A percentile compares a stretch with the other conserved stretches of the same genome.
Evolutionary conservation across 2,329 filamentous ascomycete genomes (phyloP).

Genomic region (Xylariales sp.): DNA sequence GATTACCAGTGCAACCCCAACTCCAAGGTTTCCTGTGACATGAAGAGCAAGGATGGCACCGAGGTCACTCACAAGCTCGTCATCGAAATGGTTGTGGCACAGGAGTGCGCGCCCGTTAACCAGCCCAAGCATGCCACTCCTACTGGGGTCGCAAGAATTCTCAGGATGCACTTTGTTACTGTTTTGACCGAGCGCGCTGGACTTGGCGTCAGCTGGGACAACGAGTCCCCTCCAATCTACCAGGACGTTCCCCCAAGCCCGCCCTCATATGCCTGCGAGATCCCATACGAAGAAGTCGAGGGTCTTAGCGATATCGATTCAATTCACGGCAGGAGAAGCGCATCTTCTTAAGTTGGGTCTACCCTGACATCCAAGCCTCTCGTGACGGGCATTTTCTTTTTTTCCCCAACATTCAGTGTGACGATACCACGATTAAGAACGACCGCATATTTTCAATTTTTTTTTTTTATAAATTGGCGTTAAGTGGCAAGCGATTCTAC

Average conservation of each 20-base stretch:
- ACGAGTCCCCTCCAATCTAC: slow-evolving; percentile 91
- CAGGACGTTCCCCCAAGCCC: slow-evolving; percentile 87
- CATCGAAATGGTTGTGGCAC: slow-evolving; percentile 89
- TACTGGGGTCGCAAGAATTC: slow-evolving; percentile 83
- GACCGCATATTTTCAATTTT: no score
- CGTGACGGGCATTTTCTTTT: no score
- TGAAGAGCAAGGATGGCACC: slow-evolving; percentile 69
- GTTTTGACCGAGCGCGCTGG: slow-evolving; percentile 78
- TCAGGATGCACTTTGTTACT: slow-evolving; percentile 87
- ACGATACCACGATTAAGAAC: no score
- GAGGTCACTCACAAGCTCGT: slow-evolving; percentile 81
- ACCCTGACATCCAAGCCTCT: no score
- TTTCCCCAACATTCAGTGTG: no score
- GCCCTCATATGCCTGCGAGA: slow-evolving; percentile 53
- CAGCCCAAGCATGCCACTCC: slow-evolving; percentile 68
- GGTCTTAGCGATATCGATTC: neutral
- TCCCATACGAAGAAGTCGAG: slow-evolving; percentile 8
- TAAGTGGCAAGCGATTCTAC: no score
- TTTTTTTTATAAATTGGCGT: no score
- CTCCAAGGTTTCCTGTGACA: slow-evolving; percentile 71
- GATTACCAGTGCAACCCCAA: slow-evolving; percentile 61
- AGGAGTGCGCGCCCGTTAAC: slow-evolving; percentile 76
- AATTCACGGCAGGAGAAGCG: neutral
- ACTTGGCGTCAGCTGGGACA: slow-evolving; percentile 92
- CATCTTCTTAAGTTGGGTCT: no score